Conservation (phyloP, 1,284 basidiomycete species). For the Moesziomyces parantarcticus region DNA sequence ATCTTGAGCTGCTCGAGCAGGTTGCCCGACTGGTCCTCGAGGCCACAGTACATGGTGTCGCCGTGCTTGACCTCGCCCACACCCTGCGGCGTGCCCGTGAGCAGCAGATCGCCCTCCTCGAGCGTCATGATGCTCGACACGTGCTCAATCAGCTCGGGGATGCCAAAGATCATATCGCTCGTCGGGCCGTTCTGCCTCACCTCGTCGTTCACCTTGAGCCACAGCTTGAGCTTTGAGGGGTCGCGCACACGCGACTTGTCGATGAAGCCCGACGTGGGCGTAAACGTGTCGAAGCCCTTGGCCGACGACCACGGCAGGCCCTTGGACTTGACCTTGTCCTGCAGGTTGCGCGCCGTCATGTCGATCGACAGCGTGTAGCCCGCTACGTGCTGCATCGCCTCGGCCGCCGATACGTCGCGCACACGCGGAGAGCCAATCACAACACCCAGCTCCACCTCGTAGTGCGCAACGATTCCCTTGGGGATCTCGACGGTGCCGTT, state of each 20-base stretch:
- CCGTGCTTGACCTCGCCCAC: conserved; percentile 83
- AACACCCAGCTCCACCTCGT: conserved; percentile 98
- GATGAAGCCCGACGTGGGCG: conserved; percentile 81
- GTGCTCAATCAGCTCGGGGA: conserved; percentile 89
- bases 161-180: conserved; percentile 89
- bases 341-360: conserved; percentile 94
- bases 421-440: conserved; percentile 84
- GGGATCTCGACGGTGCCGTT: conserved; percentile 85
- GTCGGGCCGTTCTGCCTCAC: conserved; percentile 87
- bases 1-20: conserved; percentile 77
- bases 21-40: conserved; percentile 75
- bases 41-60: conserved; percentile 80
- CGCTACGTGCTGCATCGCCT: conserved; percentile 83
- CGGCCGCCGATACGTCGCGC: conserved; percentile 79
- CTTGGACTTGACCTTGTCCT: conserved; percentile 89
- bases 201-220: conserved; percentile 84
- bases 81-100: conserved; percentile 76
- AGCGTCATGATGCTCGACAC: conserved; percentile 95
- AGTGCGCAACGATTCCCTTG: conserved; percentile 82
- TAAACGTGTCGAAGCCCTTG: conserved; percentile 91
- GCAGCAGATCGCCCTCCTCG: conserved; percentile 74
- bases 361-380: conserved; percentile 95
- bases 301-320: conserved; percentile 94
- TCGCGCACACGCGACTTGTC: conserved; percentile 79
- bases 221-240: conserved; percentile 79